Evolutionary conservation across 2,329 filamentous ascomycete genomes (phyloP).

Genomic region (Colletotrichum aenigma): DNA sequence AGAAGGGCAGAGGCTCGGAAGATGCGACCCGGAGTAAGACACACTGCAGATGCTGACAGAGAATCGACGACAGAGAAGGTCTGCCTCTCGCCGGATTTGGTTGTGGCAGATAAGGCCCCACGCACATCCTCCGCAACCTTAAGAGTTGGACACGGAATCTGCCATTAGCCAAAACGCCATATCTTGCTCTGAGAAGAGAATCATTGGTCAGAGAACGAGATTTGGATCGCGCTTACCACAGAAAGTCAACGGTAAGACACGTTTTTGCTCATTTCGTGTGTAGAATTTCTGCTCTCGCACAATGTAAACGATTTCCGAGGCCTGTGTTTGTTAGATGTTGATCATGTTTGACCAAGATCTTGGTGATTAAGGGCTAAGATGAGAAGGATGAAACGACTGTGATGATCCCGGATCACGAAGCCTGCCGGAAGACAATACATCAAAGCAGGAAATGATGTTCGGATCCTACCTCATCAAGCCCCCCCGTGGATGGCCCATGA

Average conservation of each 20-base stretch:
- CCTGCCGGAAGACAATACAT: not conserved
- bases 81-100: slow-evolving; percentile 8
- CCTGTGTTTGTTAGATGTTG: not conserved
- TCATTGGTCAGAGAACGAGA: slow-evolving; percentile 4
- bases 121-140: not conserved
- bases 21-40: not conserved
- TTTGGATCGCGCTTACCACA: not conserved
- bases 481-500: not conserved
- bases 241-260: not conserved
- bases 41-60: not conserved
- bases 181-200: not conserved
- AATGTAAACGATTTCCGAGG: not conserved
- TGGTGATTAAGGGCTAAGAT: not conserved
- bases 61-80: not conserved
- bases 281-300: not conserved
- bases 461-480: not conserved
- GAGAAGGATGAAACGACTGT: not conserved
- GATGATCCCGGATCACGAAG: not conserved
- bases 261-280: not conserved
- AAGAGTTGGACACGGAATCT: not conserved
- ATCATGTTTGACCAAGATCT: slow-evolving; percentile 4
- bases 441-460: not conserved
- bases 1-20: not conserved
- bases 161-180: not conserved
- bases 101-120: not conserved